Percentiles rank a stretch among this genome's conserved stretches.
These are phyloP conservation scores for Centaurea solstitialis DNA, from an alignment of 129 eudicot species.

Conservation along the genomic window DNA sequence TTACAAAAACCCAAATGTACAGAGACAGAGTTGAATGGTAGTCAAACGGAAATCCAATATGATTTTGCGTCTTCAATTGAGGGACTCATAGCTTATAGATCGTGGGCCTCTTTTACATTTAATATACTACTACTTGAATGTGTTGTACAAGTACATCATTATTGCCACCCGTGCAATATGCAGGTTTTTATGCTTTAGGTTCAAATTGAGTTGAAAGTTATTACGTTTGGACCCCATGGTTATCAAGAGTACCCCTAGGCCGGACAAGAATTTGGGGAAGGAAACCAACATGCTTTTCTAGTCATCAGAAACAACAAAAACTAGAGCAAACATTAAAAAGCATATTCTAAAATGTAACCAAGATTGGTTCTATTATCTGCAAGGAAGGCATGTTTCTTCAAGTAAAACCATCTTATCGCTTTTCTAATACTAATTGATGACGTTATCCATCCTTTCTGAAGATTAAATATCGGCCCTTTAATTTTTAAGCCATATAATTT, in stretches of 20 bases:
- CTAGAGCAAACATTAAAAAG: conserved; percentile 27
- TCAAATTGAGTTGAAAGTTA: too few species aligned
- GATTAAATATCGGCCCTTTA: too few species aligned
- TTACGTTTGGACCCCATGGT: background rate
- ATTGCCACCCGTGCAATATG: background rate
- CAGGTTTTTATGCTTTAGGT: background rate
- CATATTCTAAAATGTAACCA: conserved; percentile 4
- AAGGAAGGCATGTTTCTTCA: background rate
- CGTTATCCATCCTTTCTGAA: too few species aligned
- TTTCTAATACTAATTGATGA: background rate
- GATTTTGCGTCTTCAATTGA: too few species aligned
- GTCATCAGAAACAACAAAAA: background rate
- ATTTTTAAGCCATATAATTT: too few species aligned
- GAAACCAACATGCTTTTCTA: background rate
- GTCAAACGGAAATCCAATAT: too few species aligned
- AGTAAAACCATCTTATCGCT: background rate
- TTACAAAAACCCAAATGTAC: background rate
- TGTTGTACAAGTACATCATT: background rate
- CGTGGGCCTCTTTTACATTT: background rate
- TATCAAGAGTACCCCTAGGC: background rate
- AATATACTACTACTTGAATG: background rate
- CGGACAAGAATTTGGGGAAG: conserved; percentile 16
- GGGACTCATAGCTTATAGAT: too few species aligned
- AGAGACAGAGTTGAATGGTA: background rate
- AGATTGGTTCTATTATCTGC: background rate